Base-by-base conservation (phyloP, 495 filamentous ascomycete genomes). In the Penicillium cosmopolitanum region DNA sequence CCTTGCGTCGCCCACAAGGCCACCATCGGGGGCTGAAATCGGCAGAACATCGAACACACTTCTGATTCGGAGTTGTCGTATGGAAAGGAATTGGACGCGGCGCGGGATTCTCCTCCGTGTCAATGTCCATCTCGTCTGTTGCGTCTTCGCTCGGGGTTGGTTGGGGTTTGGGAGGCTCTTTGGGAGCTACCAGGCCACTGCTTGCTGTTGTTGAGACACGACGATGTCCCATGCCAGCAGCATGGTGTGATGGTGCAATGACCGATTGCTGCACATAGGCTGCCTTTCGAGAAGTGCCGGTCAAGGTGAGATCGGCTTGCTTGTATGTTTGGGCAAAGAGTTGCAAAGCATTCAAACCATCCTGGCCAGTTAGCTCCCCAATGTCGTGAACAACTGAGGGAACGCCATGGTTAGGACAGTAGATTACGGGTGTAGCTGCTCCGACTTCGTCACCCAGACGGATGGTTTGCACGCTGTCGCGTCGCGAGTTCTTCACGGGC, bases 261-360 rank as follows among this genome's bases (percentile, higher is more conserved):
- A 79, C 74, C 5, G 80, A 78, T 36, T 82, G 77, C 50, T 87
- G 81, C 40, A 87, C 77, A 21, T 87, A 80, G 33, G 84, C 86
- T 19, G 96, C 94, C 68, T 96, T 97, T 19, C 95, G 87, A 43
- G 93, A 88, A 16, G 95, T 97, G 19, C 94, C 94, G 8, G 93
- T 97, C 54, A 96, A 74, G 16, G 89, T 84, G 19, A 94, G 81
- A 64, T 99, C 95, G 18, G 94, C 93, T 71, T 98, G 94, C 75
- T 98, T 99, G 80, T 91, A 97, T 43, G 89, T 93, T 53, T 84
- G 84, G 25, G 87, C 89, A 67, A 89, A 99, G 11, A 94, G 80
- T 70, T 97, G 93, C 16, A 99, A 77, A 15, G 90, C 94, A 59
- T 87, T 96, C 64, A 81, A 64, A 59, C 76, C 75, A 60, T 78